phyloP scores from a whole-genome alignment of 169 alveolate genomes.

The Eimeria brunetti region DNA sequence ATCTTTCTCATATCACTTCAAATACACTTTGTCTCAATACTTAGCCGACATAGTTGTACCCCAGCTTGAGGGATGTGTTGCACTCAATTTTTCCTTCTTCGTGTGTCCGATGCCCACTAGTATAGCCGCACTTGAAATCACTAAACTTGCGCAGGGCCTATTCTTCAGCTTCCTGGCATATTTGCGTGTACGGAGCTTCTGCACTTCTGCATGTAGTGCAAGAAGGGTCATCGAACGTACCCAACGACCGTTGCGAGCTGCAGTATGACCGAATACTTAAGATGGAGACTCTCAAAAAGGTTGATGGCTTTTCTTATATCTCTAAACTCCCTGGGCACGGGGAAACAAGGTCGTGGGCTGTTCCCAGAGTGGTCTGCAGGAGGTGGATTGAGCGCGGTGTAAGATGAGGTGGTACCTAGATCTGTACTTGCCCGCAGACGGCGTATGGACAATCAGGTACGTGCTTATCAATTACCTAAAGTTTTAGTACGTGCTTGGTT shows the following conservation, averaged over 20 bases:
- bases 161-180: background rate
- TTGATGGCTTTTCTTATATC: too few relatives aligned
- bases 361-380: too few relatives aligned
- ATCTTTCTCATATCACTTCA: background rate
- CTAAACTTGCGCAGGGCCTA: background rate
- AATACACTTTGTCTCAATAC: background rate
- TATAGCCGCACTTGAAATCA: background rate
- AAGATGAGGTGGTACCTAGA: too few relatives aligned
- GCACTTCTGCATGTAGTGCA: background rate
- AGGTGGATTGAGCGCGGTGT: too few relatives aligned
- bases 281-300: too few relatives aligned
- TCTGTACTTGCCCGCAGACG: too few relatives aligned
- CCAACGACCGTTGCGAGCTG: background rate
- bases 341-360: too few relatives aligned
- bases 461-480: too few relatives aligned
- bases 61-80: background rate
- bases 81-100: background rate
- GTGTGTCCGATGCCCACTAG: background rate
- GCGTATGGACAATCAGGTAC: too few relatives aligned
- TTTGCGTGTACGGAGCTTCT: background rate
- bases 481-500: too few relatives aligned
- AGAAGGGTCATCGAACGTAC: too few relatives aligned
- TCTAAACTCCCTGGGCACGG: too few relatives aligned
- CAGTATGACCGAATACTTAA: background rate
- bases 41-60: background rate